A percentile compares a stretch with the other conserved stretches of the same genome.
Evolutionary conservation across 176 grass and related monocot genomes (phyloP).

Genomic region (Phoenix dactylifera): DNA sequence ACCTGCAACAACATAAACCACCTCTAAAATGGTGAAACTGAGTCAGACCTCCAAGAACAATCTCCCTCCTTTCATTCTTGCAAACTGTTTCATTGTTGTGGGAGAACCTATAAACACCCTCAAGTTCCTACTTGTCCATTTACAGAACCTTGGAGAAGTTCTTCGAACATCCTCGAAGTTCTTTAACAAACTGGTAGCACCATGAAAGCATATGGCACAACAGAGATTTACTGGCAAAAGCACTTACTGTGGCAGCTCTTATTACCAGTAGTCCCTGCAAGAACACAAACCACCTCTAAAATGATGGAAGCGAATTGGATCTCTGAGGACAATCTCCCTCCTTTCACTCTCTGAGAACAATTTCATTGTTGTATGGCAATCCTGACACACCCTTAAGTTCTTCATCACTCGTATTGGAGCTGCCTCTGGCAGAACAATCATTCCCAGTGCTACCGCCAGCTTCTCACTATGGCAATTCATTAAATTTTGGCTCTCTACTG

Average conservation of each 20-base stretch:
- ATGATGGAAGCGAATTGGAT: slow-evolving; percentile 25
- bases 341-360: slow-evolving; percentile 40
- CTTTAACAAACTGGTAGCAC: too few relatives aligned
- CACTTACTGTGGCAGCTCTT: too few relatives aligned
- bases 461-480: slow-evolving; percentile 56
- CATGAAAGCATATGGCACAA: too few relatives aligned
- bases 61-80: slow-evolving; percentile 29
- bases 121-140: slow-evolving; percentile 51
- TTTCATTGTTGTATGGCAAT: slow-evolving; percentile 56
- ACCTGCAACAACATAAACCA: slow-evolving; percentile 24
- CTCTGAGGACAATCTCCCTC: slow-evolving; percentile 23
- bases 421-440: slow-evolving; percentile 38
- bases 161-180: too few relatives aligned
- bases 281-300: slow-evolving; percentile 27
- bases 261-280: slow-evolving; percentile 25
- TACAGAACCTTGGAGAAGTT: too few relatives aligned
- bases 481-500: slow-evolving; percentile 10
- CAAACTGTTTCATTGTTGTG: slow-evolving; percentile 44
- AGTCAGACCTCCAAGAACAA: slow-evolving; percentile 12
- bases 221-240: too few relatives aligned
- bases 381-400: slow-evolving; percentile 55
- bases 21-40: slow-evolving; percentile 24
- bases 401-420: slow-evolving; percentile 59
- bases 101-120: slow-evolving; percentile 48
- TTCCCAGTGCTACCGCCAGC: slow-evolving; percentile 50